Percentiles rank a stretch among this genome's conserved stretches.
phyloP scores from a whole-genome alignment of 345 rosid genomes.

The Populus simonii region DNA sequence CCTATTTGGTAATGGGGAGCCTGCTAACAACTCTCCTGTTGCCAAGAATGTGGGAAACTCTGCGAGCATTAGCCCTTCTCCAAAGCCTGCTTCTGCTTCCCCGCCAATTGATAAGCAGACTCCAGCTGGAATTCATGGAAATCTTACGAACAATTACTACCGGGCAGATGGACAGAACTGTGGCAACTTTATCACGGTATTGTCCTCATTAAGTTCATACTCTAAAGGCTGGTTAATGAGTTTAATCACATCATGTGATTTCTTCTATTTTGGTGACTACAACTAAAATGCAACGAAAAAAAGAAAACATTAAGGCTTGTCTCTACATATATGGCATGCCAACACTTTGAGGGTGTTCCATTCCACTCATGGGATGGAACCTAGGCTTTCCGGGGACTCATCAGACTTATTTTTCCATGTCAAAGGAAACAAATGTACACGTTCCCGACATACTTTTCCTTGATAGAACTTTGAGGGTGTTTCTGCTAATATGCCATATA shows the following conservation, averaged over 20 bases:
- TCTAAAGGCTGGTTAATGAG: too few relatives aligned
- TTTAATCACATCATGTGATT: too few relatives aligned
- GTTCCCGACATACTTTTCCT: too few relatives aligned
- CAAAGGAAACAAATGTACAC: too few relatives aligned
- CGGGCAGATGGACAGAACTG: conserved; percentile 32
- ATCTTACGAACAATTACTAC: conserved; percentile 24
- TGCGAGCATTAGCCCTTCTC: background rate
- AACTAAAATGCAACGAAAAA: background rate
- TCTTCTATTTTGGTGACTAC: background rate
- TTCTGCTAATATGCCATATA: too few relatives aligned
- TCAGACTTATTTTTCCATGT: too few relatives aligned
- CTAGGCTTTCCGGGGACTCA: too few relatives aligned
- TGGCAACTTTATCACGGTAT: conserved; percentile 35
- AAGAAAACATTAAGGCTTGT: too few relatives aligned
- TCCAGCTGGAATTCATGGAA: conserved; percentile 27
- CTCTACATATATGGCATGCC: too few relatives aligned
- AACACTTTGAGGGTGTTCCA: too few relatives aligned
- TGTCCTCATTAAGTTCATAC: background rate
- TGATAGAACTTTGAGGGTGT: too few relatives aligned
- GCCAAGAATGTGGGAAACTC: background rate
- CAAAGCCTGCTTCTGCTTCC: conserved; percentile 7
- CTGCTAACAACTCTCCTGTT: background rate
- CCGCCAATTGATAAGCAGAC: conserved; percentile 7
- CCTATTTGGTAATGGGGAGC: conserved; percentile 20
- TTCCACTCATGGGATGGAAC: too few relatives aligned